Percentiles rank a stretch among this genome's conserved stretches.
Conservation (phyloP, 1,284 basidiomycete genomes). For the Coniferiporia sulphurascens region DNA sequence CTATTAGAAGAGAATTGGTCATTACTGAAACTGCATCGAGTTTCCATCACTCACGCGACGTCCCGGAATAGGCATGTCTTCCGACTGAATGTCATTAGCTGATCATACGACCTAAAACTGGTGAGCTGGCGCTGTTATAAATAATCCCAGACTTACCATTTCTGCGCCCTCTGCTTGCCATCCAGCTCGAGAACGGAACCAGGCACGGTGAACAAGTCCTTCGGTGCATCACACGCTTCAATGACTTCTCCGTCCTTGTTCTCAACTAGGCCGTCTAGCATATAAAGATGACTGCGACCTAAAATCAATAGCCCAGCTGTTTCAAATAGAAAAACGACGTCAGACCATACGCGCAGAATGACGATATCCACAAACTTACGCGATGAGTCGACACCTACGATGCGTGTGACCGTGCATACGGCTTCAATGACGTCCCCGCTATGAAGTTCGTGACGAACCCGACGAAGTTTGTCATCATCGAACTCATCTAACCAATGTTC, state of each 20-base stretch:
- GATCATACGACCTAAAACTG: slow-evolving; percentile 68
- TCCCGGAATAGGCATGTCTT: slow-evolving; percentile 87
- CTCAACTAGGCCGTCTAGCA: slow-evolving; percentile 91
- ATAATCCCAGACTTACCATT: slow-evolving; percentile 53
- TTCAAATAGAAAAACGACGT: slow-evolving; percentile 18
- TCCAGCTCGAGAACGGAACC: slow-evolving; percentile 79
- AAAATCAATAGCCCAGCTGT: slow-evolving; percentile 84
- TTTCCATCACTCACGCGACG: slow-evolving; percentile 62
- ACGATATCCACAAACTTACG: slow-evolving; percentile 43
- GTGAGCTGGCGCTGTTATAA: not conserved
- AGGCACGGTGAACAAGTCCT: slow-evolving; percentile 78
- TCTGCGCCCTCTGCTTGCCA: slow-evolving; percentile 68
- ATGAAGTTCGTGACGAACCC: slow-evolving; percentile 82
- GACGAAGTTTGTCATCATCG: slow-evolving; percentile 70
- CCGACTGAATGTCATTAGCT: slow-evolving; percentile 75
- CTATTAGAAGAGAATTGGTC: slow-evolving; percentile 33
- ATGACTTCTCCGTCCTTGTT: slow-evolving; percentile 85
- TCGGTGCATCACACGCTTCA: slow-evolving; percentile 82
- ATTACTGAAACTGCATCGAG: slow-evolving; percentile 7
- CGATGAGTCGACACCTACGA: slow-evolving; percentile 84
- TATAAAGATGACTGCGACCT: slow-evolving; percentile 81
- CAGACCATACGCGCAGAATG: not conserved
- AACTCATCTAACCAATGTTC: slow-evolving; percentile 65
- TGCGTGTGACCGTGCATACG: slow-evolving; percentile 80
- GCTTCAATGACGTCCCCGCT: slow-evolving; percentile 89